A percentile compares a stretch with the other conserved stretches of the same genome.
phyloP scores from a whole-genome alignment of 148 eudicot species.

The Amaranthus palmeri region DNA sequence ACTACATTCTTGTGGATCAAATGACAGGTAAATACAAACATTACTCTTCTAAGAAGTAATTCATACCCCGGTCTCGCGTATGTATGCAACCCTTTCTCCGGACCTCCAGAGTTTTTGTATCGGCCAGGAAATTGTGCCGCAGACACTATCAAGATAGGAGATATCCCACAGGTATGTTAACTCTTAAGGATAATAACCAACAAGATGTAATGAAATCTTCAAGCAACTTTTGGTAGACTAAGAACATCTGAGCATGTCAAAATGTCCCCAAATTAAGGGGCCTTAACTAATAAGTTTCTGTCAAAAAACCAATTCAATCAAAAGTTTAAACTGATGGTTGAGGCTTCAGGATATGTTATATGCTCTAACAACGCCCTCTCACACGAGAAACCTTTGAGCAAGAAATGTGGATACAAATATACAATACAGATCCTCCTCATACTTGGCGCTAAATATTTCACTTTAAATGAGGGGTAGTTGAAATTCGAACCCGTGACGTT shows the following conservation, averaged over 20 bases:
- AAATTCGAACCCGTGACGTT: too few relatives aligned
- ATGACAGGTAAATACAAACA: conserved; percentile 54
- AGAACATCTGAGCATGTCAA: background rate
- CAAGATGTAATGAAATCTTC: background rate
- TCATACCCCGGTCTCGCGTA: conserved; percentile 35
- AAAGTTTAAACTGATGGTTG: too few relatives aligned
- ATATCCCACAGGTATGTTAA: conserved; percentile 48
- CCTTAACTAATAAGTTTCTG: too few relatives aligned
- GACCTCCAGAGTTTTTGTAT: conserved; percentile 52
- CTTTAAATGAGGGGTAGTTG: too few relatives aligned
- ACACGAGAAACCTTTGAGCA: too few relatives aligned
- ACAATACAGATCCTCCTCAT: too few relatives aligned
- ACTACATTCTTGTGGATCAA: background rate
- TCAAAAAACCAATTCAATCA: too few relatives aligned
- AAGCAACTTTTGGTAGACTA: conserved; percentile 1
- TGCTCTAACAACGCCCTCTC: too few relatives aligned
- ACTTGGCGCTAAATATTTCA: too few relatives aligned
- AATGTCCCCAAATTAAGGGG: too few relatives aligned
- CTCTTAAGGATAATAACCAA: background rate
- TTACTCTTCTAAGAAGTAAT: conserved; percentile 31
- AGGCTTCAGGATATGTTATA: too few relatives aligned
- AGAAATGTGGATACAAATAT: too few relatives aligned
- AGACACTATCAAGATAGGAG: conserved; percentile 51
- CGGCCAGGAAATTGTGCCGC: conserved; percentile 53
- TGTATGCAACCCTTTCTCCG: conserved; percentile 83